A percentile compares a stretch with the other conserved stretches of the same genome.
These are phyloP conservation scores for Mycena polygramma DNA, from an alignment of 768 basidiomycete genomes.

Conservation along the genomic window DNA sequence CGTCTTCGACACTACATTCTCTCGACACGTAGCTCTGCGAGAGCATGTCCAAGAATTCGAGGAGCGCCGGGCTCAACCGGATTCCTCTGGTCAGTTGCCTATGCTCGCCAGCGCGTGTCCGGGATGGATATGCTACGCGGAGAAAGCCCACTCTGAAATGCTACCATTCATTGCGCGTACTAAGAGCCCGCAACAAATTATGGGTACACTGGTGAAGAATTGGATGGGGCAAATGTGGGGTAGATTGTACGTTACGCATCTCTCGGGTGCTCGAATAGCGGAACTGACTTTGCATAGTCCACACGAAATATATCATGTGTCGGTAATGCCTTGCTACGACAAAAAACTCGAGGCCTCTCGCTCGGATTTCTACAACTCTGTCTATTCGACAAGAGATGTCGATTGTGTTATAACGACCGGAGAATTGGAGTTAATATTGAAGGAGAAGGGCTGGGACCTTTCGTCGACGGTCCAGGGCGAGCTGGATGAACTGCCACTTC, in stretches of 20 bases:
- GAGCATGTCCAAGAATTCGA: slow-evolving; percentile 88
- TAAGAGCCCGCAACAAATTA: slow-evolving; percentile 94
- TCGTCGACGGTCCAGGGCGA: slow-evolving; percentile 69
- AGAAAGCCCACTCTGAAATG: slow-evolving; percentile 96
- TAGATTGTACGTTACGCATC: slow-evolving; percentile 68
- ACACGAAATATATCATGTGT: slow-evolving; percentile 92
- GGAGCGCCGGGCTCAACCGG: slow-evolving; percentile 67
- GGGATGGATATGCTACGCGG: slow-evolving; percentile 99
- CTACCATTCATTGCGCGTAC: slow-evolving; percentile 89
- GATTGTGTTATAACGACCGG: slow-evolving; percentile 99
- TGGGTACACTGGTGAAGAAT: slow-evolving; percentile 93
- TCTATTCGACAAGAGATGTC: slow-evolving; percentile 89
- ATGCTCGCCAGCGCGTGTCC: slow-evolving; percentile 98
- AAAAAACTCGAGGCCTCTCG: slow-evolving; percentile 99
- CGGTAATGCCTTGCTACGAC: slow-evolving; percentile 99
- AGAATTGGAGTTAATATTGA: slow-evolving; percentile 89
- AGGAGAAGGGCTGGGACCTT: slow-evolving; percentile 86
- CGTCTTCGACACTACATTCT: slow-evolving; percentile 96
- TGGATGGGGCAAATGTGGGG: slow-evolving; percentile 82
- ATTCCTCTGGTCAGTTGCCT: slow-evolving; percentile 66
- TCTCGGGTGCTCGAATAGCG: slow-evolving; percentile 14
- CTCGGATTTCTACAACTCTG: slow-evolving; percentile 89
- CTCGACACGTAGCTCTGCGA: slow-evolving; percentile 84
- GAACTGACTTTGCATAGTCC: slow-evolving; percentile 62
- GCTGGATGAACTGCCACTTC: slow-evolving; percentile 45